A percentile compares a stretch with the other conserved stretches of the same genome.
Evolutionary conservation across 345 rosid genomes (phyloP).

Genomic region (Cardamine resedifolia): DNA sequence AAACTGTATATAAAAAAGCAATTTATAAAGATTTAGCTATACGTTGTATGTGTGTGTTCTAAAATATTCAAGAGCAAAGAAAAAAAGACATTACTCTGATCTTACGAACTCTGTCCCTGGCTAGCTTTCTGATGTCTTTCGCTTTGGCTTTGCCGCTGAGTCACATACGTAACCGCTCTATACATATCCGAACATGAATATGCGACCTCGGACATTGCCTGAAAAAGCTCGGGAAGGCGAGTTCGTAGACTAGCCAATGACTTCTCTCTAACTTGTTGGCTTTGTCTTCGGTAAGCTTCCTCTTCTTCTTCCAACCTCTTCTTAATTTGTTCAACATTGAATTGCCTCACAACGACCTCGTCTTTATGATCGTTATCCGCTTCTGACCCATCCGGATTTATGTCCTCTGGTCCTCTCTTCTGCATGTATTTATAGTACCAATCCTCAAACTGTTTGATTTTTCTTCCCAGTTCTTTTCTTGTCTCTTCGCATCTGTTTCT

Average conservation of each 20-base stretch:
- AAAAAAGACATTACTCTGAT: slow-evolving; percentile 14
- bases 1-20: not conserved
- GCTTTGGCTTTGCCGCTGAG: slow-evolving; percentile 37
- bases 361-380: slow-evolving; percentile 40
- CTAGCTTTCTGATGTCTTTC: slow-evolving; percentile 33
- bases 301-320: slow-evolving; percentile 69
- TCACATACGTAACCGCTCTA: slow-evolving; percentile 26
- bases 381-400: slow-evolving; percentile 47
- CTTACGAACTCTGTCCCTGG: slow-evolving; percentile 24
- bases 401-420: slow-evolving; percentile 50
- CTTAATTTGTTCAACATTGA: slow-evolving; percentile 46
- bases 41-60: slow-evolving; percentile 1
- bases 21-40: not conserved
- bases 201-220: slow-evolving; percentile 54
- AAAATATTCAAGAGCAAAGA: slow-evolving; percentile 15
- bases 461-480: slow-evolving; percentile 54
- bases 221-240: slow-evolving; percentile 76
- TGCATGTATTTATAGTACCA: slow-evolving; percentile 61
- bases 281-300: slow-evolving; percentile 50
- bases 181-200: slow-evolving; percentile 50
- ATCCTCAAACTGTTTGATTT: slow-evolving; percentile 58
- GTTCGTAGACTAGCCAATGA: slow-evolving; percentile 64
- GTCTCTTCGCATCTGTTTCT: slow-evolving; percentile 63
- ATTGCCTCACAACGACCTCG: slow-evolving; percentile 53
- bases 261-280: slow-evolving; percentile 84